Conservation (phyloP, 2,329 filamentous ascomycete species). For the Lasiodiplodia hormozganensis region DNA sequence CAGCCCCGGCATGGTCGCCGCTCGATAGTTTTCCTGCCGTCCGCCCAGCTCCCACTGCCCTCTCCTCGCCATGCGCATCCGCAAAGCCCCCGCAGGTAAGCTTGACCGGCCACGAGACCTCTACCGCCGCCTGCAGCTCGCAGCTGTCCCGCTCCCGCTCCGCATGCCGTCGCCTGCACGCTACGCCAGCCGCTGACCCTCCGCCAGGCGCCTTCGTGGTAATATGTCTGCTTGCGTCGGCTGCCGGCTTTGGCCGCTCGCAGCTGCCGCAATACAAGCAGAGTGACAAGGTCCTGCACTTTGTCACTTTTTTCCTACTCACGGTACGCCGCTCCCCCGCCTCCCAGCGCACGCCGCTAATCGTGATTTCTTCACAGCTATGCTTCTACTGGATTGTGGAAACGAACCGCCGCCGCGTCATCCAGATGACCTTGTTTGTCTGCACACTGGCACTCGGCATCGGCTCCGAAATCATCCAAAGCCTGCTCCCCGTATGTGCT, state of each 20-base stretch:
- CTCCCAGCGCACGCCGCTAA: not conserved
- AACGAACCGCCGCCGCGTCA: conserved; percentile 80
- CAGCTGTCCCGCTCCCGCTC: not conserved
- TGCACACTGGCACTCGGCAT: conserved; percentile 77
- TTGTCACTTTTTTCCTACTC: conserved; percentile 86
- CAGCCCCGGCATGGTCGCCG: conserved; percentile 22
- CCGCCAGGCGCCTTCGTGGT: conserved; percentile 55
- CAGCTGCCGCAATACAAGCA: conserved; percentile 68
- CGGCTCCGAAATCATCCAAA: conserved; percentile 79
- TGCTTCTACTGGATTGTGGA: conserved; percentile 98
- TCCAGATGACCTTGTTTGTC: conserved; percentile 81
- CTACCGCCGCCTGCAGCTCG: not conserved
- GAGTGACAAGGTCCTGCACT: conserved; percentile 85
- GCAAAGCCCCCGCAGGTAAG: conserved; percentile 86
- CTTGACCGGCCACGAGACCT: conserved; percentile 32
- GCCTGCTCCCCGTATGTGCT: conserved; percentile 66
- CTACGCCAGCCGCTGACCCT: conserved; percentile 7
- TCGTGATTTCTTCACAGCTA: conserved; percentile 38
- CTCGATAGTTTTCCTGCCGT: conserved; percentile 5
- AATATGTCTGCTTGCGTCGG: conserved; percentile 69
- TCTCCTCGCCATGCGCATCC: conserved; percentile 72
- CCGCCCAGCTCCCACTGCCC: not conserved
- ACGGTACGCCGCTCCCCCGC: conserved; percentile 60
- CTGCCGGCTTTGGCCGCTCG: conserved; percentile 74
- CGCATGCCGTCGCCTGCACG: not conserved